Conservation (phyloP, 257 asterid genomes). For the Rehmannia glutinosa region DNA sequence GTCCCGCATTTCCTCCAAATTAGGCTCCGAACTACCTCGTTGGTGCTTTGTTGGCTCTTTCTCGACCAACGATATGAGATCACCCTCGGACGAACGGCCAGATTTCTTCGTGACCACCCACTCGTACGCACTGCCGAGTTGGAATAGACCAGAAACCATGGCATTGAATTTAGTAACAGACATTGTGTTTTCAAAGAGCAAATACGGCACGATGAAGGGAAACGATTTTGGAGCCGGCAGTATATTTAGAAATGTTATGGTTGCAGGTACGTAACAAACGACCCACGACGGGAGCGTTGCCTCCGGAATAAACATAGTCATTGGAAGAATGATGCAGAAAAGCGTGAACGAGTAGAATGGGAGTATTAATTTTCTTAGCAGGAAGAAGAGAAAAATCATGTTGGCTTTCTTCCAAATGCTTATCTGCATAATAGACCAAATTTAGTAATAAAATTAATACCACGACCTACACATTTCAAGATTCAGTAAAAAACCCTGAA, state of each 20-base stretch:
- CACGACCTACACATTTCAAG: neutral
- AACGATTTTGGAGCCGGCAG: slow-evolving; percentile 82
- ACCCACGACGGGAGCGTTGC: slow-evolving; percentile 91
- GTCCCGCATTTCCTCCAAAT: slow-evolving; percentile 35
- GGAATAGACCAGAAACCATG: slow-evolving; percentile 92
- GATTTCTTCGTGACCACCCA: slow-evolving; percentile 93
- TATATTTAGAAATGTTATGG: slow-evolving; percentile 72
- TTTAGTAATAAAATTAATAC: neutral
- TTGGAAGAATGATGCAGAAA: slow-evolving; percentile 84
- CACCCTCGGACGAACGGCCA: slow-evolving; percentile 85
- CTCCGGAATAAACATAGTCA: slow-evolving; percentile 89
- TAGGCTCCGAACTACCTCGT: slow-evolving; percentile 37
- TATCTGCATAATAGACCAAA: slow-evolving; percentile 28
- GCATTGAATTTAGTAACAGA: slow-evolving; percentile 93
- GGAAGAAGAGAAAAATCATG: slow-evolving; percentile 59
- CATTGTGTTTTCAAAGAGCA: slow-evolving; percentile 90
- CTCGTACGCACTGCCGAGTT: slow-evolving; percentile 85
- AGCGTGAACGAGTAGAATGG: slow-evolving; percentile 91
- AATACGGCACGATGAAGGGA: slow-evolving; percentile 88
- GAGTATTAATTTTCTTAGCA: slow-evolving; percentile 65
- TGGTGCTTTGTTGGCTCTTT: slow-evolving; percentile 45
- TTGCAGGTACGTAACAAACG: slow-evolving; percentile 71
- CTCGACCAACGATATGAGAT: slow-evolving; percentile 47
- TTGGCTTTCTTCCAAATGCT: slow-evolving; percentile 44
- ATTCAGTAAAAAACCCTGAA: neutral